These are phyloP conservation scores for Colletotrichum tanaceti DNA, from an alignment of 2,329 filamentous ascomycete genomes.

Conservation along the genomic window DNA sequence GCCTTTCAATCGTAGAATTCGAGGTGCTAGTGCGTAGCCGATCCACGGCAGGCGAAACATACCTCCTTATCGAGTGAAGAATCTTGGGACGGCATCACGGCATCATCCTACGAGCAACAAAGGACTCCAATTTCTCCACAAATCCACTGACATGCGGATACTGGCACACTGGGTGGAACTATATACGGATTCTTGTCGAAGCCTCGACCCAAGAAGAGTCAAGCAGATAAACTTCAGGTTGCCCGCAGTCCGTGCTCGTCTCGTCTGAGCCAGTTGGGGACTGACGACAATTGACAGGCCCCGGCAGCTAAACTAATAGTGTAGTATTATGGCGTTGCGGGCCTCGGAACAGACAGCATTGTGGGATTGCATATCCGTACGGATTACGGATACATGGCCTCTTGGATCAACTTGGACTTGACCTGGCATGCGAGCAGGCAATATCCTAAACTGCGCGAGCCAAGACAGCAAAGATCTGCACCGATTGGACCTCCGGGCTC, in stretches of 20 bases:
- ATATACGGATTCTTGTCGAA: constrained; percentile 16
- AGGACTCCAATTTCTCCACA: constrained; percentile 26
- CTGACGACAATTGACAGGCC: constrained; percentile 32
- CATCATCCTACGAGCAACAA: constrained; percentile 12
- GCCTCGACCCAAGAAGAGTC: constrained; percentile 15
- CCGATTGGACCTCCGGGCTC: neutral
- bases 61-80: constrained; percentile 22
- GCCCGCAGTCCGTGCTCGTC: constrained; percentile 38
- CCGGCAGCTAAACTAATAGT: constrained; percentile 30
- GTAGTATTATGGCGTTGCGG: constrained; percentile 24
- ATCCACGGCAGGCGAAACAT: constrained; percentile 36
- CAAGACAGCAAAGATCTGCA: constrained; percentile 29
- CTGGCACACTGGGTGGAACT: no score
- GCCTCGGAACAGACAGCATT: constrained; percentile 17
- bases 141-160: neutral
- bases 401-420: constrained; percentile 14
- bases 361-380: constrained; percentile 9
- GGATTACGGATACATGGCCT: constrained; percentile 2
- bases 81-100: constrained; percentile 30
- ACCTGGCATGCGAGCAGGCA: constrained; percentile 28
- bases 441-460: constrained; percentile 27
- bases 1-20: neutral
- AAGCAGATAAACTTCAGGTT: constrained; percentile 34
- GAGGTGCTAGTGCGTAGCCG: constrained; percentile 28
- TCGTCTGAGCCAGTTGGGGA: constrained; percentile 26